A percentile compares a stretch with the other conserved stretches of the same genome.
Evolutionary conservation across 2,329 filamentous ascomycete species (phyloP).

Genomic region (Talaromyces sp.): DNA sequence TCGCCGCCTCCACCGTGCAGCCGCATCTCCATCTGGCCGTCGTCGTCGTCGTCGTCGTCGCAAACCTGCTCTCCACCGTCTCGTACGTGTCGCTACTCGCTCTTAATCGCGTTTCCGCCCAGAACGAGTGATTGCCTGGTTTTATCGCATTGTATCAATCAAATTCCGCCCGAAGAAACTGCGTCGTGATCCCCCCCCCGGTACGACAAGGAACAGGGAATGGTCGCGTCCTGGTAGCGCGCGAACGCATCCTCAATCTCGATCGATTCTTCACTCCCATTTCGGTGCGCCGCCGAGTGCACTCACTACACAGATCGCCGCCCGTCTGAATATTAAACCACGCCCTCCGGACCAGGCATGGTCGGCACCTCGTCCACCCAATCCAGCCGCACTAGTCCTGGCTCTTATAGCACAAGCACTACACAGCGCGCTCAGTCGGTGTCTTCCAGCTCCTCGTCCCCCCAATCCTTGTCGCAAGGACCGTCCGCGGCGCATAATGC

Average conservation of each 20-base stretch:
- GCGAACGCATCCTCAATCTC: background rate
- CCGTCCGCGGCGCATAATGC: slow-evolving; percentile 37
- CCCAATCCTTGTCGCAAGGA: slow-evolving; percentile 30
- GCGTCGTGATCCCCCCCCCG: background rate
- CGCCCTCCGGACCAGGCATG: slow-evolving; percentile 29
- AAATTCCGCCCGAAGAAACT: background rate
- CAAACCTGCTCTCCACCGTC: background rate
- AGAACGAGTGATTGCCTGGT: background rate
- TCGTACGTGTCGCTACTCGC: slow-evolving; percentile 1
- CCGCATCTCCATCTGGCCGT: background rate
- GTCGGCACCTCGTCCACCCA: slow-evolving; percentile 38
- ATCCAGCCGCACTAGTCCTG: slow-evolving; percentile 39
- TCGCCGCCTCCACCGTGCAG: background rate
- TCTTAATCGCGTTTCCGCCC: background rate
- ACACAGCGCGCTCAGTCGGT: slow-evolving; percentile 36
- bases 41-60: background rate
- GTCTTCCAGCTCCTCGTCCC: slow-evolving; percentile 36
- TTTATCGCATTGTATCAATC: background rate
- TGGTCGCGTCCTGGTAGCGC: slow-evolving; percentile 1
- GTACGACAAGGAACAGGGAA: background rate
- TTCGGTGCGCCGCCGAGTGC: background rate
- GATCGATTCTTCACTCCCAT: background rate
- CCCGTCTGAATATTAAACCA: background rate
- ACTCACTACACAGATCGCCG: background rate
- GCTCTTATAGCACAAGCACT: slow-evolving; percentile 36